Conservation (phyloP, 495 filamentous ascomycete genomes). For the Hyaloscypha hepaticicola region DNA sequence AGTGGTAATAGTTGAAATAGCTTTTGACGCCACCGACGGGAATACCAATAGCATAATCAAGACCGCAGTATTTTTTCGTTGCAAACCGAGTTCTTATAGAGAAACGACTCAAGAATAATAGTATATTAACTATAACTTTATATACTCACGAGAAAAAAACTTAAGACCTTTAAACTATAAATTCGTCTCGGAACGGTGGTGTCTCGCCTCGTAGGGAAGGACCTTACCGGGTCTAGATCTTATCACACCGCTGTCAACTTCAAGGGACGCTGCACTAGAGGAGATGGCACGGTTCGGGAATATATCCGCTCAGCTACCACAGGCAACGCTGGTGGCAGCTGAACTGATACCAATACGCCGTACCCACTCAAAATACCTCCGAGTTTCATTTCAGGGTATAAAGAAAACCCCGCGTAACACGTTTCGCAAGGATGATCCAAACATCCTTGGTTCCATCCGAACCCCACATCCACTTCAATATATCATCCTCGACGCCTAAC, state of each 20-base stretch:
- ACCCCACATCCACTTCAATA: background rate
- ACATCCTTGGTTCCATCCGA: background rate
- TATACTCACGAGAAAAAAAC: no score
- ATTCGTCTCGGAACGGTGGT: no score
- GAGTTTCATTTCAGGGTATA: background rate
- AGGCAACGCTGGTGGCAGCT: no score
- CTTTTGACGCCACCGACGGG: conserved; percentile 16
- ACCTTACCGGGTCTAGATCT: no score
- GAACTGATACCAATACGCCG: background rate
- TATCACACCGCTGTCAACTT: no score
- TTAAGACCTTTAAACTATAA: no score
- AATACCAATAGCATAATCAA: conserved; percentile 12
- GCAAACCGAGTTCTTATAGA: conserved; percentile 18
- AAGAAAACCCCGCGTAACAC: background rate
- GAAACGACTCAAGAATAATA: conserved; percentile 1
- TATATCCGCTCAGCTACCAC: no score
- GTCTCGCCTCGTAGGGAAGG: no score
- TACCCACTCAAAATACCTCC: background rate
- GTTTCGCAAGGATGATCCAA: background rate
- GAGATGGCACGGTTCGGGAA: no score
- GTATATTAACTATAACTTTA: no score
- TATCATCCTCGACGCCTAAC: no score
- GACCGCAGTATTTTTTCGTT: conserved; percentile 12
- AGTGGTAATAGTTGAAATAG: conserved; percentile 12
- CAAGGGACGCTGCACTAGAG: no score